Evolutionary conservation across 2,329 filamentous ascomycete genomes (phyloP).

Genomic region (Phaeosphaeriaceae sp.): DNA sequence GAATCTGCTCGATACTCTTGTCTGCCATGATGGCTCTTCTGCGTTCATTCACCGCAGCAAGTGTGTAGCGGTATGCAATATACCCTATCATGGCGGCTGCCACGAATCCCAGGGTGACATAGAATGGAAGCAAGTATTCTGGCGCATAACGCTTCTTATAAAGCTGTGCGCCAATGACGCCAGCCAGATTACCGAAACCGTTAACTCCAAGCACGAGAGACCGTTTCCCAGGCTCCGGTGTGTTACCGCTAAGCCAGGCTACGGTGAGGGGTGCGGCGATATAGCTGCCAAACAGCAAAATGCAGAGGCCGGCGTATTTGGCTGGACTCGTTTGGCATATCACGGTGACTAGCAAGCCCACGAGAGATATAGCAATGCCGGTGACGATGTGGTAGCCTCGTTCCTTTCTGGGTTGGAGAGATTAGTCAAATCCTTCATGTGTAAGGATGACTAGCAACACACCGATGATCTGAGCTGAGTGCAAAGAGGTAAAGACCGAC

Average conservation of each 20-base stretch:
- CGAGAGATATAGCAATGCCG: slow-evolving; percentile 52
- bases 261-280: slow-evolving; percentile 29
- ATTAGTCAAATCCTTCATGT: background rate
- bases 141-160: slow-evolving; percentile 26
- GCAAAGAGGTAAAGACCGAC: slow-evolving; percentile 54
- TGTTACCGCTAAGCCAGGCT: slow-evolving; percentile 34
- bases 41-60: slow-evolving; percentile 21
- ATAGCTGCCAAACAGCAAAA: slow-evolving; percentile 33
- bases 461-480: slow-evolving; percentile 52
- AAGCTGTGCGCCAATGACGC: slow-evolving; percentile 29
- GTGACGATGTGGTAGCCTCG: slow-evolving; percentile 52
- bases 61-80: slow-evolving; percentile 23
- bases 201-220: slow-evolving; percentile 28
- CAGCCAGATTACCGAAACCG: slow-evolving; percentile 33
- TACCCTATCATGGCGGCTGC: slow-evolving; percentile 26
- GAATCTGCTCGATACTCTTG: slow-evolving; percentile 19
- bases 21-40: slow-evolving; percentile 16
- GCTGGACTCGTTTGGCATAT: slow-evolving; percentile 3
- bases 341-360: slow-evolving; percentile 31
- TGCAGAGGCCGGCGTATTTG: slow-evolving; percentile 27
- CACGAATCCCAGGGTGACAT: slow-evolving; percentile 32
- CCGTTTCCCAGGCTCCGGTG: slow-evolving; percentile 26
- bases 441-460: background rate
- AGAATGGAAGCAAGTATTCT: slow-evolving; percentile 24
- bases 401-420: slow-evolving; percentile 11